Conservation (phyloP, 805 yeast genomes). For the Metschnikowia borealis region DNA sequence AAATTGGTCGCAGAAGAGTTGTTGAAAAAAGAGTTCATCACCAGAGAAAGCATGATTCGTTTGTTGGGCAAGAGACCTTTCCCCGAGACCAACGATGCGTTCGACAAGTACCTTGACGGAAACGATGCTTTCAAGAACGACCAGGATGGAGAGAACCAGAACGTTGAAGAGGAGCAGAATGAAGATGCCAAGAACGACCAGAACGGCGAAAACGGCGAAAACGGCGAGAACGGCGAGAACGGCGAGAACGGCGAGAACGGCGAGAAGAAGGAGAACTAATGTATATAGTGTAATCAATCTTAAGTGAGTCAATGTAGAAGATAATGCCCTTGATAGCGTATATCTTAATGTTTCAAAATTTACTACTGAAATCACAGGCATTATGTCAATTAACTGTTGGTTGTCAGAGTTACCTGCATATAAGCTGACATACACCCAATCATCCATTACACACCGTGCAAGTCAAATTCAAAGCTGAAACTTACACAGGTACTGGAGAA, state of each 20-base stretch:
- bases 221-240: no score
- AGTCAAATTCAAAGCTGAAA: no score
- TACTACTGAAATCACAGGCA: no score
- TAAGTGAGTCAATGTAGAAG: no score
- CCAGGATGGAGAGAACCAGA: constrained; percentile 13
- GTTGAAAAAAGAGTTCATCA: constrained; percentile 80
- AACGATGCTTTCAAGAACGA: constrained; percentile 41
- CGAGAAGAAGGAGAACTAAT: constrained; percentile 22
- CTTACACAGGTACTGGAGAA: no score
- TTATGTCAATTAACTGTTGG: no score
- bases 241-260: constrained; percentile 29
- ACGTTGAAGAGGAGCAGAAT: constrained; percentile 11
- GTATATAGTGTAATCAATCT: neutral
- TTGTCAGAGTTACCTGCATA: no score
- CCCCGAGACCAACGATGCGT: constrained; percentile 86
- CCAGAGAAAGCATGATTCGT: constrained; percentile 90
- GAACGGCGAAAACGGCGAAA: constrained; percentile 22
- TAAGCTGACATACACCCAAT: no score
- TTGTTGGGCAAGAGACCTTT: constrained; percentile 89
- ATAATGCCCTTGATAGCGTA: no score
- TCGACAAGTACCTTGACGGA: constrained; percentile 65
- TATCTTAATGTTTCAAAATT: no score
- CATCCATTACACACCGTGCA: no score
- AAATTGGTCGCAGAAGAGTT: constrained; percentile 85
- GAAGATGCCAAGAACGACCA: constrained; percentile 37